Evolutionary conservation across 106 monocot species (phyloP), one percentile per base, ranked within the genome.

Genomic region (Cymbidium sinense): DNA sequence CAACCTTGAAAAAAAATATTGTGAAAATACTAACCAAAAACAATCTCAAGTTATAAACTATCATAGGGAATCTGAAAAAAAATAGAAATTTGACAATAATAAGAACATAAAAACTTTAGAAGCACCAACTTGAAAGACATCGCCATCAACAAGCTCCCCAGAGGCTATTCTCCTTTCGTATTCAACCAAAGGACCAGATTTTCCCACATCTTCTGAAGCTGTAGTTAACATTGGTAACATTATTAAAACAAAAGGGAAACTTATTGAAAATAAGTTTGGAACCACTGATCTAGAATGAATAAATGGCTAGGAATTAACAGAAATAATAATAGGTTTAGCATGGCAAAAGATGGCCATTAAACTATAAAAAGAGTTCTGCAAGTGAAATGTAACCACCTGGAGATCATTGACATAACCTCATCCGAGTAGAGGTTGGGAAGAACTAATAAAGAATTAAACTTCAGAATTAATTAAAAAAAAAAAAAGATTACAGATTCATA

Each of bases 111-210:
- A 25, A 29, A 23, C 8, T 7, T 70, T n/a, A 21, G 33, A 39
- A 27, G 20, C 43, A 64, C 61, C 73, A 70, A 87, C 96, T 89
- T 98, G 94, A 82, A 85, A 90, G 74, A 64, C 69, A 76, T 98
- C 96, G 30, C 96, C 96, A 87, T 92, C 96, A 79, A 82, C 43
- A 76, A 98, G 86, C 23, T 94, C 96, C 33, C 92, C 90, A 19
- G 88, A 87, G 41, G 88, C 80, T 50, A 94, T 90, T 88, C 94
- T 94, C 83, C 88, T 83, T 55, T 88, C 94, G 80, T 98, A 94
- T 75, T 94, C 96, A 70, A 74, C 47, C 64, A 94, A 80, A 70
- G 96, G 96, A 6, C 96, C 96, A 70, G 75, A 85, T 70, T 71
- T 84, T 77, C 75, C 90, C 43, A 58, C 76, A 81, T 77, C 85